Percentiles rank a stretch among this genome's conserved stretches.
phyloP scores from a whole-genome alignment of 192 early-diverging fungal genomes.

The Helicostylum pulchrum region DNA sequence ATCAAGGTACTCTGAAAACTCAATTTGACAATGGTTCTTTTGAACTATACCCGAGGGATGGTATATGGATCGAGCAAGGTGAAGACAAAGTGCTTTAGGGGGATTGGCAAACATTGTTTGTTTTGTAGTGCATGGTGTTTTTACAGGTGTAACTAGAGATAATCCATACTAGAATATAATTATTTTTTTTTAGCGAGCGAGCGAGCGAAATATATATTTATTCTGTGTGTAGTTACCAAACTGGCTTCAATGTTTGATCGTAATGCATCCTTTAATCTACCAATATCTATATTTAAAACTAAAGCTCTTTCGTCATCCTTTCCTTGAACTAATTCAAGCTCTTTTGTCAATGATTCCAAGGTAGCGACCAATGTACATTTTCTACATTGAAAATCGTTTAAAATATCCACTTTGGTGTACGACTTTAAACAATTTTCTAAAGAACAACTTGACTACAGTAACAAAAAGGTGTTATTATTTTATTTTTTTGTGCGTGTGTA shows the following conservation, averaged over 20 bases:
- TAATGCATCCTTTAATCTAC: conserved; percentile 40
- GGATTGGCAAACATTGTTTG: conserved; percentile 86
- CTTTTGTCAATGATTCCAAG: conserved; percentile 32
- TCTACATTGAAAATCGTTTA: conserved; percentile 66
- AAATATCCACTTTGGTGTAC: conserved; percentile 63
- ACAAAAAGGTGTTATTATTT: neutral
- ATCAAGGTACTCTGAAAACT: conserved; percentile 70
- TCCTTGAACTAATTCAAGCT: conserved; percentile 13
- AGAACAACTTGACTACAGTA: conserved; percentile 43
- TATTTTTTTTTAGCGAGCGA: no score
- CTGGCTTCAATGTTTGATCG: conserved; percentile 39
- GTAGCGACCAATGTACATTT: conserved; percentile 57
- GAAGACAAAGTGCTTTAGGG: conserved; percentile 77
- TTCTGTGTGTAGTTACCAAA: conserved; percentile 36
- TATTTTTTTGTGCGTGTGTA: no score
- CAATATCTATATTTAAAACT: conserved; percentile 33
- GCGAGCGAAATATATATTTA: no score
- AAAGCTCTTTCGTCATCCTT: conserved; percentile 16
- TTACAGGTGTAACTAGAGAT: conserved; percentile 27
- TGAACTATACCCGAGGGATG: conserved; percentile 60
- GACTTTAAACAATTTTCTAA: conserved; percentile 61
- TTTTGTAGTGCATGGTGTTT: conserved; percentile 54
- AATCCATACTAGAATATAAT: conserved; percentile 24
- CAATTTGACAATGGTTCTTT: conserved; percentile 78
- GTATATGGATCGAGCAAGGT: conserved; percentile 83